Percentiles rank a stretch among this genome's conserved stretches.
Evolutionary conservation across 768 basidiomycete species (phyloP).

Genomic region (Hydnomerulius pinastri): DNA sequence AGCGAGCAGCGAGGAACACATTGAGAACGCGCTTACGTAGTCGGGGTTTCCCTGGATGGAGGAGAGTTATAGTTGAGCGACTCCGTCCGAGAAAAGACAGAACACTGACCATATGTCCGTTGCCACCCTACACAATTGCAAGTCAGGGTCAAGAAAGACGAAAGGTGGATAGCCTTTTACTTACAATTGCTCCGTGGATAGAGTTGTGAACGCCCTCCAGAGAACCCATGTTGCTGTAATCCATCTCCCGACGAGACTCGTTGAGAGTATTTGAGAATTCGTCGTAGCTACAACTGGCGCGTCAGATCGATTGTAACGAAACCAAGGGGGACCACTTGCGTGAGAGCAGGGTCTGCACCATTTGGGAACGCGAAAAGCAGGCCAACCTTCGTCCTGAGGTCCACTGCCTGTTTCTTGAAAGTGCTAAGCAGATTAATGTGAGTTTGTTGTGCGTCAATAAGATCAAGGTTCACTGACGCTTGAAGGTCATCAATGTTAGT

Average conservation of each 20-base stretch:
- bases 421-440: slow-evolving; percentile 5
- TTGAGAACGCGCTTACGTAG: slow-evolving; percentile 17
- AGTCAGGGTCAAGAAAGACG: background rate
- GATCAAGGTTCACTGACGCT: slow-evolving; percentile 9
- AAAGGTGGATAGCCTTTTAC: too few species aligned
- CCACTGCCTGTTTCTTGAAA: slow-evolving; percentile 15
- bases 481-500: slow-evolving; percentile 17
- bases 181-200: slow-evolving; percentile 20
- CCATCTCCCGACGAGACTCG: slow-evolving; percentile 17
- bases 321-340: slow-evolving; percentile 6
- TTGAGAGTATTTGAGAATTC: slow-evolving; percentile 27
- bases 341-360: slow-evolving; percentile 7
- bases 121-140: slow-evolving; percentile 19
- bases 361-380: slow-evolving; percentile 22
- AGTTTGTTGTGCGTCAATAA: background rate
- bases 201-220: slow-evolving; percentile 24
- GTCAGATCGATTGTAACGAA: background rate
- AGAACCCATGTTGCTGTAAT: slow-evolving; percentile 14
- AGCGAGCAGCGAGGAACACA: background rate
- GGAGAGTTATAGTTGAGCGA: background rate
- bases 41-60: slow-evolving; percentile 19
- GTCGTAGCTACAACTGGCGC: slow-evolving; percentile 23
- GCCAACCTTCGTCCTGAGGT: slow-evolving; percentile 17
- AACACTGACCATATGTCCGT: slow-evolving; percentile 27
- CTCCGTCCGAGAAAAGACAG: background rate